Evolutionary conservation across 495 filamentous ascomycete genomes (phyloP).

Genomic region (Talaromyces thailandensis): DNA sequence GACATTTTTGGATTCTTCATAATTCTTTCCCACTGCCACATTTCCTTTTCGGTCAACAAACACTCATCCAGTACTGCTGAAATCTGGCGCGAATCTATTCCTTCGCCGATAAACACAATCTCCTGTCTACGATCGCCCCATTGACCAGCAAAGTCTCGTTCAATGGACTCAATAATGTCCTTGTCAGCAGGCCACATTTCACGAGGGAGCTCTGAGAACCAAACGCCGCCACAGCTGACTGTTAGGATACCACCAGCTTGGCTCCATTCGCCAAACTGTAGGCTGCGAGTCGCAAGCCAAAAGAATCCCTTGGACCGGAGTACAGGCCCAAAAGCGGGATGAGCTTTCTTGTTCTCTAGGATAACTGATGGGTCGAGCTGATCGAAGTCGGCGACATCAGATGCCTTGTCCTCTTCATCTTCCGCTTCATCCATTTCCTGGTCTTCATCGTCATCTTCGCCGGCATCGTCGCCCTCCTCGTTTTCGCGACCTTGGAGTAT

Average conservation of each 20-base stretch:
- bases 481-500: slow-evolving; percentile 35
- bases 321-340: slow-evolving; percentile 30
- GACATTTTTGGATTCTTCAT: slow-evolving; percentile 31
- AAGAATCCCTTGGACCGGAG: slow-evolving; percentile 41
- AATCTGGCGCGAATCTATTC: slow-evolving; percentile 34
- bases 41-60: slow-evolving; percentile 40
- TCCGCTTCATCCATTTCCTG: slow-evolving; percentile 25
- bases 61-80: slow-evolving; percentile 38
- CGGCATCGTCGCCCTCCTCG: slow-evolving; percentile 24
- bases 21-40: slow-evolving; percentile 38
- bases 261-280: slow-evolving; percentile 48
- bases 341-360: slow-evolving; percentile 32
- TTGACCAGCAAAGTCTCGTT: slow-evolving; percentile 36
- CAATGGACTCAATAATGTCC: slow-evolving; percentile 31
- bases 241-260: slow-evolving; percentile 53
- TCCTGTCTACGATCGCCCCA: slow-evolving; percentile 55
- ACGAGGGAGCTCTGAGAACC: slow-evolving; percentile 40
- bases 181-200: slow-evolving; percentile 36
- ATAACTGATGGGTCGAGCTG: slow-evolving; percentile 27
- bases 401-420: slow-evolving; percentile 11
- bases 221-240: slow-evolving; percentile 40
- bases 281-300: slow-evolving; percentile 36
- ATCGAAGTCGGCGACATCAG: slow-evolving; percentile 24
- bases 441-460: slow-evolving; percentile 27
- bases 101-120: slow-evolving; percentile 49